These are phyloP conservation scores for Candida palmyrensis DNA, from an alignment of 805 yeast genomes.

Conservation along the genomic window DNA sequence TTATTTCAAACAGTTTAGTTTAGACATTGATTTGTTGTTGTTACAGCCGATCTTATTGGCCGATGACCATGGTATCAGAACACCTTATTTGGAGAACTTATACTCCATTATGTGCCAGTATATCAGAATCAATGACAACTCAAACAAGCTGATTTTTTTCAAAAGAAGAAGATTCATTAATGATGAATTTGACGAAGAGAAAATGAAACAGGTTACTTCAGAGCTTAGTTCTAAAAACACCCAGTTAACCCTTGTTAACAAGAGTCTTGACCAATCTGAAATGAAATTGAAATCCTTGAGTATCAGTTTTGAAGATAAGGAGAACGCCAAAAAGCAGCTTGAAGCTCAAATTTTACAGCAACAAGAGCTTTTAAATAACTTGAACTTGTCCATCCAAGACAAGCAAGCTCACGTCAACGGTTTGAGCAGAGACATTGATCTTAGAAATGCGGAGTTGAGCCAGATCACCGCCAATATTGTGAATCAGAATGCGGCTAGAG, in stretches of 20 bases:
- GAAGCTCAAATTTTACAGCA: neutral
- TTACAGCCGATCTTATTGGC: conserved; percentile 85
- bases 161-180: conserved; percentile 12
- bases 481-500: too few species aligned
- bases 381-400: neutral
- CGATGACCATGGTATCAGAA: conserved; percentile 80
- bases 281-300: conserved; percentile 1
- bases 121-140: conserved; percentile 38
- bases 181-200: conserved; percentile 19
- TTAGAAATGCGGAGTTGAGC: neutral
- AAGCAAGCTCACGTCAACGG: neutral
- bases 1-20: conserved; percentile 45
- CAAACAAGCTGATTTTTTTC: conserved; percentile 23
- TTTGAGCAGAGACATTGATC: neutral
- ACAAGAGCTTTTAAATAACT: neutral
- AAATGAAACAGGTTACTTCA: too few species aligned
- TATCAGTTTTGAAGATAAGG: neutral
- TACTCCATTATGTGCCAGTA: conserved; percentile 74
- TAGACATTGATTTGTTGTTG: conserved; percentile 70
- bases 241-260: conserved; percentile 17
- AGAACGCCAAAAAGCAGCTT: too few species aligned
- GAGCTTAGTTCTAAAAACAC: too few species aligned
- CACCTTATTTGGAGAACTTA: conserved; percentile 85
- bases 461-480: neutral
- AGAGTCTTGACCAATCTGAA: conserved; percentile 4